A percentile compares a stretch with the other conserved stretches of the same genome.
These are phyloP conservation scores for Tetrastigma voinierianum DNA, from an alignment of 164 flowering plant genomes.

Conservation along the genomic window DNA sequence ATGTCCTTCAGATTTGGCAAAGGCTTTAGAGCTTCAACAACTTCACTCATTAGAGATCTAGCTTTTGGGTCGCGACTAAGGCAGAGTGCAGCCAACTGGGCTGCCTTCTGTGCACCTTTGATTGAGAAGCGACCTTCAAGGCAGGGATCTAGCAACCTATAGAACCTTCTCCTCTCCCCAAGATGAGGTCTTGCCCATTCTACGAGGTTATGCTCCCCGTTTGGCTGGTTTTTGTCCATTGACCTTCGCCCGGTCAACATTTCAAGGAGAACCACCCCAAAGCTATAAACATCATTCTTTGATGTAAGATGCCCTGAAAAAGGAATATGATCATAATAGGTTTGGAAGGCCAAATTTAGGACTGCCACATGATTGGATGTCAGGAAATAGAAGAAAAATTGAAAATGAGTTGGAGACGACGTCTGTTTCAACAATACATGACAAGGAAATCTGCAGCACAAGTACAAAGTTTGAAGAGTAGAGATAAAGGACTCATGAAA, in stretches of 20 bases:
- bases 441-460: too few relatives aligned
- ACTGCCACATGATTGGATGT: not conserved
- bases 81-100: conserved; percentile 28
- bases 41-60: conserved; percentile 38
- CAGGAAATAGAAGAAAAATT: too few relatives aligned
- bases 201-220: conserved; percentile 32
- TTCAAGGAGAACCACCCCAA: conserved; percentile 37
- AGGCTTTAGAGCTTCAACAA: conserved; percentile 30
- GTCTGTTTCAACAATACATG: too few relatives aligned
- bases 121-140: conserved; percentile 37
- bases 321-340: not conserved
- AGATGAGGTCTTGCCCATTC: conserved; percentile 37
- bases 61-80: conserved; percentile 29
- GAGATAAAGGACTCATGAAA: too few relatives aligned
- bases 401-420: too few relatives aligned
- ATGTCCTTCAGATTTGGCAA: conserved; percentile 28
- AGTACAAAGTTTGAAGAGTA: too few relatives aligned
- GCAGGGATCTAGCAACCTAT: conserved; percentile 27
- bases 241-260: conserved; percentile 34
- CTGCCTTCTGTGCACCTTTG: conserved; percentile 29
- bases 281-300: conserved; percentile 36
- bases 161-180: conserved; percentile 25
- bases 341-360: not conserved
- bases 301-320: conserved; percentile 34
- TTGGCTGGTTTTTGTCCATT: conserved; percentile 31